Evolutionary conservation across 192 early-diverging fungal genomes (phyloP).

Genomic region (Backusella circina): DNA sequence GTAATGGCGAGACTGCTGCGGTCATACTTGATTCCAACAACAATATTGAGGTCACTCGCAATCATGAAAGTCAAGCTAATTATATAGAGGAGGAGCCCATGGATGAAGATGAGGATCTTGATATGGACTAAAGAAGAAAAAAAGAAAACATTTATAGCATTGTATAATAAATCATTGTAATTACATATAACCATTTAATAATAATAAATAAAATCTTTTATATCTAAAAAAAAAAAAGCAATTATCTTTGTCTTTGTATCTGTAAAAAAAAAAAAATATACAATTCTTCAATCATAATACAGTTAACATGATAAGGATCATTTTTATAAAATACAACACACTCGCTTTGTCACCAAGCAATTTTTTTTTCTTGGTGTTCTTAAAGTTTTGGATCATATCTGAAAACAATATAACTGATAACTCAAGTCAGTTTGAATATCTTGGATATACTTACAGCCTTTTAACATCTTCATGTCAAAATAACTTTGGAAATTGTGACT

Average conservation of each 20-base stretch:
- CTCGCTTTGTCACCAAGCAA: too few species aligned
- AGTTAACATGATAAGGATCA: too few species aligned
- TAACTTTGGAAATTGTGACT: too few species aligned
- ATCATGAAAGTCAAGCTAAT: slow-evolving; percentile 31
- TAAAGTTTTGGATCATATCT: too few species aligned
- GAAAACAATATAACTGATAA: too few species aligned
- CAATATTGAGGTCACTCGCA: slow-evolving; percentile 29
- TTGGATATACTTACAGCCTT: too few species aligned
- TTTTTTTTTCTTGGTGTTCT: too few species aligned
- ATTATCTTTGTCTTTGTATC: not conserved
- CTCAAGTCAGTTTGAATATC: too few species aligned
- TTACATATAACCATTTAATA: not conserved
- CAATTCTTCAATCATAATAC: too few species aligned
- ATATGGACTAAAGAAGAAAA: slow-evolving; percentile 16
- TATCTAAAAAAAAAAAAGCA: not conserved
- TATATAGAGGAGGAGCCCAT: slow-evolving; percentile 26
- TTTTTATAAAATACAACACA: too few species aligned
- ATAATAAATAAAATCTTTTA: not conserved
- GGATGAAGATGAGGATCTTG: slow-evolving; percentile 26
- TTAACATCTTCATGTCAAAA: too few species aligned
- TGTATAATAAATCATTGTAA: not conserved
- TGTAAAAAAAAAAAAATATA: too few species aligned
- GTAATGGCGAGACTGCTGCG: slow-evolving; percentile 41
- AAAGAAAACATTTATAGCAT: not conserved
- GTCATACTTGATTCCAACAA: slow-evolving; percentile 26